phyloP scores from a whole-genome alignment of 345 rosid genomes.

The Acer yangbiense region DNA sequence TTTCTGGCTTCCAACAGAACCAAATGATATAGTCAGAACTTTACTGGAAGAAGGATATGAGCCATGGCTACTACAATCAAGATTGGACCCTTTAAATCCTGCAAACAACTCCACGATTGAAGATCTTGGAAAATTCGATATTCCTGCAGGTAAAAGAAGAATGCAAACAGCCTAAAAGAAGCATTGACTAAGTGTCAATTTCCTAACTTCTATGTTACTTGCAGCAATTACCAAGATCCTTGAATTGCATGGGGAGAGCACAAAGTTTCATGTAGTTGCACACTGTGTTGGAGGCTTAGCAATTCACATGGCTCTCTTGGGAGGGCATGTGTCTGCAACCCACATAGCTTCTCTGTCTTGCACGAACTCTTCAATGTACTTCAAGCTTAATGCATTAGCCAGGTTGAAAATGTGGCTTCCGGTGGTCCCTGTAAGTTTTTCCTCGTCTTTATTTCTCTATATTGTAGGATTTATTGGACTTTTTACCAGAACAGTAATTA shows the following conservation, averaged over 20 bases:
- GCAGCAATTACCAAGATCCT: slow-evolving; percentile 38
- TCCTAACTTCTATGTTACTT: neutral
- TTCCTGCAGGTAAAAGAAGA: slow-evolving; percentile 36
- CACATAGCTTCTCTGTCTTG: slow-evolving; percentile 48
- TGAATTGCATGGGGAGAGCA: slow-evolving; percentile 29
- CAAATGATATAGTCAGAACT: slow-evolving; percentile 45
- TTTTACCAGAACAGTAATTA: neutral
- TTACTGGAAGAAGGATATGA: slow-evolving; percentile 44
- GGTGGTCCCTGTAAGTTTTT: slow-evolving; percentile 35
- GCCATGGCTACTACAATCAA: slow-evolving; percentile 42
- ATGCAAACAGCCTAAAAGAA: neutral
- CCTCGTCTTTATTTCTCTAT: neutral
- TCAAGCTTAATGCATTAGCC: slow-evolving; percentile 38
- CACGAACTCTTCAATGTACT: slow-evolving; percentile 54
- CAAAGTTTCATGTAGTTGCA: slow-evolving; percentile 44
- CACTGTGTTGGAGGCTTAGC: slow-evolving; percentile 48
- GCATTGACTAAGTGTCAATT: neutral
- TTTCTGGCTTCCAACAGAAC: slow-evolving; percentile 45
- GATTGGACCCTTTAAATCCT: slow-evolving; percentile 42
- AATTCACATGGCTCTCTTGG: slow-evolving; percentile 49
- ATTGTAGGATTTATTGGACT: neutral
- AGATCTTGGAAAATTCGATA: slow-evolving; percentile 45
- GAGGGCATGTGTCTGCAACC: slow-evolving; percentile 42
- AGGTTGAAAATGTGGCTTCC: slow-evolving; percentile 52
- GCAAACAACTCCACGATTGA: slow-evolving; percentile 38